These are phyloP conservation scores for Ceratocystis harringtonii DNA, from an alignment of 2,329 filamentous ascomycete genomes.

Conservation along the genomic window DNA sequence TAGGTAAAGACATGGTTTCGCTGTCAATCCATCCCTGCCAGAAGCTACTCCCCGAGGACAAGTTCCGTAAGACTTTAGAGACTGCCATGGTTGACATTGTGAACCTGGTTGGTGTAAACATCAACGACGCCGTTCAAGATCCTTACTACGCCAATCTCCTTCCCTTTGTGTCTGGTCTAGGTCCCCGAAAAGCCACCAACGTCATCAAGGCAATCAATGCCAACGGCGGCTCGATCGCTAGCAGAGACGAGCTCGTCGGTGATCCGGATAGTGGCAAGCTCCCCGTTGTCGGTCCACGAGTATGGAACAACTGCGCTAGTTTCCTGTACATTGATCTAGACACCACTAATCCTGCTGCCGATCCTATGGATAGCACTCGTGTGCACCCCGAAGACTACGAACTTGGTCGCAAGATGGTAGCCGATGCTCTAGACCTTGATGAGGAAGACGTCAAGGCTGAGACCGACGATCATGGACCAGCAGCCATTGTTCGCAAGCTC, in stretches of 20 bases:
- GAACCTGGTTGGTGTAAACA: constrained; percentile 86
- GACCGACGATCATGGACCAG: constrained; percentile 74
- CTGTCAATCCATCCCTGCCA: constrained; percentile 83
- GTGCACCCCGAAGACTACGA: constrained; percentile 98
- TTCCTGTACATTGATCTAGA: constrained; percentile 88
- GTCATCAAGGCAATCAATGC: constrained; percentile 64
- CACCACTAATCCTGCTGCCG: constrained; percentile 61
- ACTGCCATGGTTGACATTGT: constrained; percentile 98
- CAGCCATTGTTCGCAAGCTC: constrained; percentile 86
- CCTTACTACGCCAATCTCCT: constrained; percentile 72
- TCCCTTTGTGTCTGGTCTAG: constrained; percentile 80
- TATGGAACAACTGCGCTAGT: constrained; percentile 95
- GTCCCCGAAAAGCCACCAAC: constrained; percentile 77
- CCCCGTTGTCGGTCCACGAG: constrained; percentile 70
- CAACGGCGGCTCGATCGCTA: constrained; percentile 74
- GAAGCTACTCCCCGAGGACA: constrained; percentile 73
- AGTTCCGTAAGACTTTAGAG: constrained; percentile 72
- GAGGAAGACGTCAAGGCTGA: constrained; percentile 97
- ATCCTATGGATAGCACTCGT: constrained; percentile 91
- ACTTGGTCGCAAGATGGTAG: constrained; percentile 93
- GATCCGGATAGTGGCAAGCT: constrained; percentile 65
- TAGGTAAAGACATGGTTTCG: constrained; percentile 76
- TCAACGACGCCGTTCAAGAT: constrained; percentile 80
- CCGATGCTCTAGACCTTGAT: constrained; percentile 87
- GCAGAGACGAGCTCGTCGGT: constrained; percentile 75